These are phyloP conservation scores for Tulasnella sp. DNA, from an alignment of 768 basidiomycete genomes.

Conservation along the genomic window DNA sequence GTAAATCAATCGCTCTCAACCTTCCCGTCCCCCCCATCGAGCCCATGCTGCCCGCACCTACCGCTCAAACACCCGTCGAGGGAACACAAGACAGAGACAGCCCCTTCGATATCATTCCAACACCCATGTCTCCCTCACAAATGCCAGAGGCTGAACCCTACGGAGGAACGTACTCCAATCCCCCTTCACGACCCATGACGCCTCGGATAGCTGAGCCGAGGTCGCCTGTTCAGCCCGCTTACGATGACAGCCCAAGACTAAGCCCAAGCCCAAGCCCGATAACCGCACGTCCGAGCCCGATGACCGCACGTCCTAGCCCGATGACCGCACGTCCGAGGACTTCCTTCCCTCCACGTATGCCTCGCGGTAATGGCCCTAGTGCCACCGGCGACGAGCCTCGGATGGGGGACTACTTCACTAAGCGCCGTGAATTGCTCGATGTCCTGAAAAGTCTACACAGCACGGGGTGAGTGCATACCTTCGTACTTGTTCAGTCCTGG, in stretches of 20 bases:
- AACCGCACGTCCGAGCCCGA: neutral
- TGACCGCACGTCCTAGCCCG: too few relatives aligned
- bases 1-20: neutral
- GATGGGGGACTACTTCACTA: conserved; percentile 13
- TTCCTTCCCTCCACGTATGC: neutral
- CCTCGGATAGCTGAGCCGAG: too few relatives aligned
- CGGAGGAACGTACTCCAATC: neutral
- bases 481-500: neutral
- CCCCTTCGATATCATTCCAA: neutral
- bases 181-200: neutral
- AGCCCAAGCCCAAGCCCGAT: neutral
- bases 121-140: neutral
- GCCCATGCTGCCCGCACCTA: neutral
- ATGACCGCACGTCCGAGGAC: neutral
- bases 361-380: neutral
- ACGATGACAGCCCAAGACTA: too few relatives aligned
- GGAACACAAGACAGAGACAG: neutral
- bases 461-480: conserved; percentile 20
- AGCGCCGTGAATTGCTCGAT: conserved; percentile 28
- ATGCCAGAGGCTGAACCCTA: neutral
- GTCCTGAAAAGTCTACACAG: conserved; percentile 24
- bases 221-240: too few relatives aligned
- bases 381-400: neutral
- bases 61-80: neutral
- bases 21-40: neutral